Evolutionary conservation across 2,329 filamentous ascomycete genomes (phyloP).

Genomic region (Aspergillus cejpii): DNA sequence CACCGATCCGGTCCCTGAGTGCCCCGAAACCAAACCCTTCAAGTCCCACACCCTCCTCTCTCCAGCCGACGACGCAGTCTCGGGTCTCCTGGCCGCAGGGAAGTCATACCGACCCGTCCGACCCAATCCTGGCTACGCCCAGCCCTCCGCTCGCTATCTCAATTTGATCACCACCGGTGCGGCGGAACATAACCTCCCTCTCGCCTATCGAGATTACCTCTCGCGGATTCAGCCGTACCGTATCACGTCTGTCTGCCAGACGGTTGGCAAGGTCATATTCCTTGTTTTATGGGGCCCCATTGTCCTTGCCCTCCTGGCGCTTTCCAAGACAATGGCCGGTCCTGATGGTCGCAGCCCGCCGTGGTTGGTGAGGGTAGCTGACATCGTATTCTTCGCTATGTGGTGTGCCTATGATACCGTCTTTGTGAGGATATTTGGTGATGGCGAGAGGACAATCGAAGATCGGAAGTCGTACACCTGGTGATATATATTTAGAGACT

Average conservation of each 20-base stretch:
- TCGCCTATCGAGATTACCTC: slow-evolving; percentile 70
- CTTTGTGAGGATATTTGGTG: slow-evolving; percentile 66
- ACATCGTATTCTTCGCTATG: slow-evolving; percentile 49
- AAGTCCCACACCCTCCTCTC: slow-evolving; percentile 79
- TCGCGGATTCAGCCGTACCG: slow-evolving; percentile 62
- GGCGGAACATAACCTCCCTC: slow-evolving; percentile 69
- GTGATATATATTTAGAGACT: no score
- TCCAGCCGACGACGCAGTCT: slow-evolving; percentile 38
- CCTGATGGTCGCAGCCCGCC: slow-evolving; percentile 60
- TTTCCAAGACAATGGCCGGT: slow-evolving; percentile 48
- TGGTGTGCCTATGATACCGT: slow-evolving; percentile 61
- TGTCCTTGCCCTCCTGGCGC: slow-evolving; percentile 49
- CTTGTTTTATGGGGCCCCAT: slow-evolving; percentile 53
- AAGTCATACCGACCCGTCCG: slow-evolving; percentile 41
- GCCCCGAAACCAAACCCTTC: slow-evolving; percentile 60
- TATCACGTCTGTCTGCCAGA: slow-evolving; percentile 60
- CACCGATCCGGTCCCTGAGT: slow-evolving; percentile 54
- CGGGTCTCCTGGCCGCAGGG: background rate
- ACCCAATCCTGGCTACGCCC: slow-evolving; percentile 64
- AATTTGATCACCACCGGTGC: slow-evolving; percentile 73
- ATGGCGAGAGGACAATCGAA: slow-evolving; percentile 65
- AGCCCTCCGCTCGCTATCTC: slow-evolving; percentile 77
- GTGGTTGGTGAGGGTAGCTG: slow-evolving; percentile 56
- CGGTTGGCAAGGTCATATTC: slow-evolving; percentile 58
- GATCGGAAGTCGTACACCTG: slow-evolving; percentile 12